Base-by-base conservation (phyloP, 78 protist species). In the Isochrysis galbana region DNA sequence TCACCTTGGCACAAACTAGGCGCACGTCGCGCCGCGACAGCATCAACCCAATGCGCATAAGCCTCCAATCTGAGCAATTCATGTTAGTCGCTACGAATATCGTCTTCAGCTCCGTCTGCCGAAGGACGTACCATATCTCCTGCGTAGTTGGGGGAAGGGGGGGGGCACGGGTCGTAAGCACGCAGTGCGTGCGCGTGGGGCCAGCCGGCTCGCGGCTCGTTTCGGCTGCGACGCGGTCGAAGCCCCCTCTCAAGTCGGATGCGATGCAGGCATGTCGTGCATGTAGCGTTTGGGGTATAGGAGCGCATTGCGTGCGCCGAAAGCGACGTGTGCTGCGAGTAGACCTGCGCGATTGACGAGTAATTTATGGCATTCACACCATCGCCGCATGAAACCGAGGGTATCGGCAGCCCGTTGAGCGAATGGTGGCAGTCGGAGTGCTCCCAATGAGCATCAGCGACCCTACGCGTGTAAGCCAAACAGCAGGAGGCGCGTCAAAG, bases 361-460 rank as follows among this genome's bases (percentile, higher is more conserved):
- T 77, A 39, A 29, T 77, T 77, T 23, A 77, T 77, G 47, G 3
- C 46, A 7, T 39, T 36, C 34, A 39, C 3, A 25, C 47, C 47
- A 29, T 77, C 84, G 17, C 84, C 84, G 46, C 84, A 77, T 29
- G 84, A 77, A 29, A 77, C 84, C 29, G 84, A 77, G 5, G 44
- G 47, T 10, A 39, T 46, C 14, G 84, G 84, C 23, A 17, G 32
- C 32, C 47, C 44, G 84, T 34, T 39, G 21, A 77, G 34, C 46
- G 84, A 23, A 19, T 77, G 84, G 29, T 77, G 5, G 84, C 84
- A 77, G 84, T 77, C 84, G 21, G 44, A 17, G 32, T 19, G 44
- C 47, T 77, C 84, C 84, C 84, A 77, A 46, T 77, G 84, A 26
- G 84, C 84, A 46, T 77, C 84, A 1, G 84, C 47, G 34, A 77